Conservation (phyloP, 2,329 filamentous ascomycete species). For the Stachybotrys elegans region DNA sequence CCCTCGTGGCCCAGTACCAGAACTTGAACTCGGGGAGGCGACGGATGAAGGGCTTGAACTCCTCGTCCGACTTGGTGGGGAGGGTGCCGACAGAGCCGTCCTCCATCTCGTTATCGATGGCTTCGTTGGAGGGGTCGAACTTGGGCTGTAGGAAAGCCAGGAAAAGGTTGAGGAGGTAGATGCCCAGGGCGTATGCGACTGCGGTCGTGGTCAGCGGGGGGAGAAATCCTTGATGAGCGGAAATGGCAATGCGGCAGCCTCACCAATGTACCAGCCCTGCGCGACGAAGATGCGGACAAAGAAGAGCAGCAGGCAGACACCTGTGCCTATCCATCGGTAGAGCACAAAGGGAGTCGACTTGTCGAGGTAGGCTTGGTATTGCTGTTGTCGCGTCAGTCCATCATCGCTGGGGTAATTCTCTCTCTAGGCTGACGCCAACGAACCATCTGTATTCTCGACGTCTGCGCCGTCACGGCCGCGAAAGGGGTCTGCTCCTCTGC, state of each 20-base stretch:
- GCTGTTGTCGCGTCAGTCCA: conserved; percentile 44
- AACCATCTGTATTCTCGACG: conserved; percentile 68
- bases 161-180: conserved; percentile 98
- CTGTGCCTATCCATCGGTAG: conserved; percentile 91
- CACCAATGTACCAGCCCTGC: conserved; percentile 98
- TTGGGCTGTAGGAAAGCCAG: conserved; percentile 97
- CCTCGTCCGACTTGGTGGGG: conserved; percentile 92
- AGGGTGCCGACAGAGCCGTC: conserved; percentile 78
- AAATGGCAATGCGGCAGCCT: conserved; percentile 14
- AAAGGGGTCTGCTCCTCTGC: conserved; percentile 89
- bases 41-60: conserved; percentile 96
- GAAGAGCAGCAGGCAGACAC: conserved; percentile 69
- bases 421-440: conserved; percentile 23
- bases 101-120: conserved; percentile 90
- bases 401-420: conserved; percentile 2
- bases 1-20: conserved; percentile 93
- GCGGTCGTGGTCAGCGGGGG: conserved; percentile 3
- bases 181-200: conserved; percentile 97
- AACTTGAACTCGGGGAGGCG: conserved; percentile 99
- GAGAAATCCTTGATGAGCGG: too few relatives aligned
- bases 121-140: conserved; percentile 94
- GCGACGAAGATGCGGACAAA: conserved; percentile 84
- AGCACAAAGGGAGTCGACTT: conserved; percentile 83
- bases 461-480: conserved; percentile 82
- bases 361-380: conserved; percentile 93